A percentile compares a stretch with the other conserved stretches of the same genome.
Evolutionary conservation across 805 yeast species (phyloP).

Genomic region (Yarrowia sp.): DNA sequence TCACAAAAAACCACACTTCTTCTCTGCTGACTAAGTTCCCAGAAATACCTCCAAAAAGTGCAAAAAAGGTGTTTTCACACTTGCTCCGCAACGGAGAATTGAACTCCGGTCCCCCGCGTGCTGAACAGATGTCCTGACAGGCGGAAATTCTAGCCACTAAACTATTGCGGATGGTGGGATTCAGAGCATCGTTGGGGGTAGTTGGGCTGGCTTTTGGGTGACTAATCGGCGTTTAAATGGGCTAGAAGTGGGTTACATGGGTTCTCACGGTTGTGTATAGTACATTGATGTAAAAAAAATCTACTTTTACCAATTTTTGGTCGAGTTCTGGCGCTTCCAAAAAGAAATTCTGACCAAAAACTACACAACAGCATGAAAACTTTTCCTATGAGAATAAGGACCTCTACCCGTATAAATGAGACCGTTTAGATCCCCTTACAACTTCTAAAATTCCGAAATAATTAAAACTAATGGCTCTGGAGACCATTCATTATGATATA

Average conservation of each 20-base stretch:
- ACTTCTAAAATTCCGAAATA: too few species aligned
- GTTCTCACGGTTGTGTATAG: not conserved
- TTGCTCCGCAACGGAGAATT: constrained; percentile 20
- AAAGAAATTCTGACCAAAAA: too few species aligned
- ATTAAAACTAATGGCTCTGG: too few species aligned
- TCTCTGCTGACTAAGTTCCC: not conserved
- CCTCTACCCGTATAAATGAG: too few species aligned
- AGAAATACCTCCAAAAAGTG: not conserved
- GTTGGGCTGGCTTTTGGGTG: not conserved
- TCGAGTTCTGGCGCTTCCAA: too few species aligned
- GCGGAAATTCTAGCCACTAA: constrained; percentile 44
- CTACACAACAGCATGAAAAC: too few species aligned
- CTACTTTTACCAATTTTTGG: too few species aligned
- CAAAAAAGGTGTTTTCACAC: not conserved
- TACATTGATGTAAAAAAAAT: not conserved
- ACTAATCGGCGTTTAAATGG: not conserved
- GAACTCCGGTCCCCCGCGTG: constrained; percentile 25
- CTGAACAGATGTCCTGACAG: constrained; percentile 35
- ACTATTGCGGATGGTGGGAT: constrained; percentile 34
- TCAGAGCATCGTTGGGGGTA: not conserved
- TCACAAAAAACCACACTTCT: too few species aligned
- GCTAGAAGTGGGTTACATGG: not conserved
- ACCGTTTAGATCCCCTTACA: too few species aligned
- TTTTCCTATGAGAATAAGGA: too few species aligned
- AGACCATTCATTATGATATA: too few species aligned